A percentile compares a stretch with the other conserved stretches of the same genome.
These are phyloP conservation scores for Pyronema omphalodes DNA, from an alignment of 495 filamentous ascomycete genomes.

Conservation along the genomic window DNA sequence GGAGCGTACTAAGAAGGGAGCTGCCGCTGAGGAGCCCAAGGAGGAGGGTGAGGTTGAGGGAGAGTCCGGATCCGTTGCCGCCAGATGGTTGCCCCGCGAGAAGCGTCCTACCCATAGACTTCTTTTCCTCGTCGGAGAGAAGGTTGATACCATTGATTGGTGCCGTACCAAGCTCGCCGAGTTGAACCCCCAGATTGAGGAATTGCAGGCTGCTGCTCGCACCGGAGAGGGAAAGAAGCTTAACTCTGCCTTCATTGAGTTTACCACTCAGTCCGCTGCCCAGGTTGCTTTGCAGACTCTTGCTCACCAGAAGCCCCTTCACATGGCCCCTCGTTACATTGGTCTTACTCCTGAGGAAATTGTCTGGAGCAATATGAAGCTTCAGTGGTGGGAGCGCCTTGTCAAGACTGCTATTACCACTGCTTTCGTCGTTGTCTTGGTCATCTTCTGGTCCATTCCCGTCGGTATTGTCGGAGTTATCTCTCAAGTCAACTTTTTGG, in stretches of 20 bases:
- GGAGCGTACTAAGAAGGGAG: conserved; percentile 48
- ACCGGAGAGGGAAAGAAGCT: conserved; percentile 47
- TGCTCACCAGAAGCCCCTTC: conserved; percentile 72
- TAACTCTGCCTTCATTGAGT: conserved; percentile 77
- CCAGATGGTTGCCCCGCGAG: conserved; percentile 59
- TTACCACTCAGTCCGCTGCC: conserved; percentile 58
- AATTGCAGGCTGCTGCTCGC: conserved; percentile 54
- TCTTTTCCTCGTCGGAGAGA: conserved; percentile 66
- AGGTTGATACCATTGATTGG: conserved; percentile 93
- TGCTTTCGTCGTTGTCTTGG: conserved; percentile 53
- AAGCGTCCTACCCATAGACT: conserved; percentile 73
- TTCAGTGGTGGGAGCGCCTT: conserved; percentile 75
- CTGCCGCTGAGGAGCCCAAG: conserved; percentile 32
- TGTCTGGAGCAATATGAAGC: conserved; percentile 71
- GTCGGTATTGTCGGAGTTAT: conserved; percentile 71
- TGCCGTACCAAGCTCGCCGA: conserved; percentile 62
- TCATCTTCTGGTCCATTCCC: conserved; percentile 93
- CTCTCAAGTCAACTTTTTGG: conserved; percentile 64
- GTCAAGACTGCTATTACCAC: conserved; percentile 51
- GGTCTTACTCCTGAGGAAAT: conserved; percentile 72
- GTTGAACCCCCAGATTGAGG: conserved; percentile 61
- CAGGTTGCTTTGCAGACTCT: conserved; percentile 74
- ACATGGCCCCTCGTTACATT: conserved; percentile 83
- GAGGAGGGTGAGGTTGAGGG: conserved; percentile 37
- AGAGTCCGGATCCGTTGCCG: conserved; percentile 58